Percentiles rank a stretch among this genome's conserved stretches.
These are phyloP conservation scores for Pseudogymnoascus sp. DNA, from an alignment of 2,329 filamentous ascomycete genomes.

Conservation along the genomic window DNA sequence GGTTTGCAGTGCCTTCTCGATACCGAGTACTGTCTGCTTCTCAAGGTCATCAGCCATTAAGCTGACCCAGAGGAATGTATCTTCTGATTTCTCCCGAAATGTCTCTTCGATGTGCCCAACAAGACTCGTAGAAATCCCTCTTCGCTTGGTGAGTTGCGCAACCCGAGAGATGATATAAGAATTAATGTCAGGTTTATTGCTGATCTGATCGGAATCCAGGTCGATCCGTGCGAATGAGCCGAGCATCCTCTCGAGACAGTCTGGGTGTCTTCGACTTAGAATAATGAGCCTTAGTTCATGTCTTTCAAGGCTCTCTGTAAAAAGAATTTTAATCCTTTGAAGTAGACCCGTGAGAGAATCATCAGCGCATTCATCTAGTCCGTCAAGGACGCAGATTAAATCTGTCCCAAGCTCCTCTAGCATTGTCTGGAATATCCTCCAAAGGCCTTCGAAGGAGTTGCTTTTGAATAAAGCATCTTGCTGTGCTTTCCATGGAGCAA, in stretches of 20 bases:
- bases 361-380: constrained; percentile 24
- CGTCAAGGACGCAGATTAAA: constrained; percentile 24
- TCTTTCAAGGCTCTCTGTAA: constrained; percentile 12
- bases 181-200: constrained; percentile 19
- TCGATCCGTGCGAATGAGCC: constrained; percentile 12
- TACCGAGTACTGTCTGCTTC: not conserved
- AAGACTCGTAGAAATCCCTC: not conserved
- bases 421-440: constrained; percentile 22
- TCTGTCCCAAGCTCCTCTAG: constrained; percentile 13
- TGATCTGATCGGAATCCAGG: constrained; percentile 18
- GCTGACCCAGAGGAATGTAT: constrained; percentile 26
- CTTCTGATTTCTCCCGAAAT: constrained; percentile 13
- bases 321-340: constrained; percentile 4
- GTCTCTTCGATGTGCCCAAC: constrained; percentile 2
- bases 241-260: constrained; percentile 7
- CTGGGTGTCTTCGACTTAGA: not conserved
- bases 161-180: constrained; percentile 19
- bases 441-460: constrained; percentile 19
- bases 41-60: constrained; percentile 17
- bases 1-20: not conserved
- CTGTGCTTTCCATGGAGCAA: constrained; percentile 10
- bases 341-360: constrained; percentile 14
- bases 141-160: not conserved
- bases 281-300: not conserved
- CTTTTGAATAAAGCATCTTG: constrained; percentile 12